phyloP scores from a whole-genome alignment of 2,329 filamentous ascomycete genomes.

The Coniochaeta sp. region DNA sequence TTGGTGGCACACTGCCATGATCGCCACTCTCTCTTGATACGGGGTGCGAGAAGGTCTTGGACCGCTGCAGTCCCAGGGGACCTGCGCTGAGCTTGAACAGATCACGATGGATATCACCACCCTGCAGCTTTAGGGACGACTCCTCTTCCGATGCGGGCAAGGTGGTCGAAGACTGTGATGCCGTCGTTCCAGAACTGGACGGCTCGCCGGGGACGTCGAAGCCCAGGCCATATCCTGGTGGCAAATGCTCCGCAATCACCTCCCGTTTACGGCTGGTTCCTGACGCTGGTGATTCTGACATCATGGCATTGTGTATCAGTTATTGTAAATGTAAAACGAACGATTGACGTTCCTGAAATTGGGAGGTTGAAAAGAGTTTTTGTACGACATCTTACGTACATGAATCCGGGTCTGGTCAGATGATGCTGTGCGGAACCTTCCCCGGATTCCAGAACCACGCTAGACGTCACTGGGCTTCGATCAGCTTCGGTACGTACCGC shows the following conservation, averaged over 20 bases:
- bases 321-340: neutral
- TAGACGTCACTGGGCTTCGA: neutral
- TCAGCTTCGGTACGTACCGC: neutral
- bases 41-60: slow-evolving; percentile 13
- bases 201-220: slow-evolving; percentile 13
- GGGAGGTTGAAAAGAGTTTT: neutral
- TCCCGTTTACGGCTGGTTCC: slow-evolving; percentile 1
- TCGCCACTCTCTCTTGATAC: slow-evolving; percentile 2
- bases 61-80: slow-evolving; percentile 32
- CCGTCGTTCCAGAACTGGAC: neutral
- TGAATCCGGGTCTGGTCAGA: neutral
- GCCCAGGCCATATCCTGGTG: slow-evolving; percentile 24
- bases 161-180: slow-evolving; percentile 3
- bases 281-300: slow-evolving; percentile 1
- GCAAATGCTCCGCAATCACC: slow-evolving; percentile 25
- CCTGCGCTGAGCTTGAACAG: slow-evolving; percentile 65
- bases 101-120: slow-evolving; percentile 72
- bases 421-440: neutral
- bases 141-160: slow-evolving; percentile 29
- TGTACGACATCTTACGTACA: neutral
- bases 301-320: neutral
- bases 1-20: slow-evolving; percentile 9
- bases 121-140: slow-evolving; percentile 65
- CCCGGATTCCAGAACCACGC: neutral
- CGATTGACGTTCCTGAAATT: neutral